phyloP scores from a whole-genome alignment of 495 filamentous ascomycete genomes.

The Bryoglossum gracile region DNA sequence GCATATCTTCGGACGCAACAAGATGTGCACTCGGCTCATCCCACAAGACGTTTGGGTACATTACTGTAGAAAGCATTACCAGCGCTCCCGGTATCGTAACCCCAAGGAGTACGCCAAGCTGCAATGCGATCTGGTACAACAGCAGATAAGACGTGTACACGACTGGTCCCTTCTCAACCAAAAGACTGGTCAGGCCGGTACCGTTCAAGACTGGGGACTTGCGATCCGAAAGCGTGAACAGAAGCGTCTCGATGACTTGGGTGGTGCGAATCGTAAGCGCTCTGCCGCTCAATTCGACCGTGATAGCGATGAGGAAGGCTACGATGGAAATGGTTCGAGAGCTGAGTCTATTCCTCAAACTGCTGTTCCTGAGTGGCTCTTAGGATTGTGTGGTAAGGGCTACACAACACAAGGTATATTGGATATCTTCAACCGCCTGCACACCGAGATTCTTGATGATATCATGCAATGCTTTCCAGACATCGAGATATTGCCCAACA shows the following conservation, averaged over 20 bases:
- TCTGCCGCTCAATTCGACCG: slow-evolving; percentile 18
- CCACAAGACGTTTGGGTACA: slow-evolving; percentile 59
- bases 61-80: slow-evolving; percentile 81
- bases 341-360: slow-evolving; percentile 25
- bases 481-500: slow-evolving; percentile 59
- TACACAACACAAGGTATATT: slow-evolving; percentile 34
- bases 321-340: slow-evolving; percentile 19
- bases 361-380: slow-evolving; percentile 39
- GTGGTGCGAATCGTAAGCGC: slow-evolving; percentile 19
- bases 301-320: slow-evolving; percentile 27
- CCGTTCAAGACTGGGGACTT: slow-evolving; percentile 43
- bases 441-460: slow-evolving; percentile 26
- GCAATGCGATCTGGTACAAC: slow-evolving; percentile 52
- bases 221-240: slow-evolving; percentile 48
- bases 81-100: slow-evolving; percentile 62
- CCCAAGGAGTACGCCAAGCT: slow-evolving; percentile 47
- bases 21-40: slow-evolving; percentile 61
- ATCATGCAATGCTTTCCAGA: slow-evolving; percentile 46
- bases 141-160: slow-evolving; percentile 51
- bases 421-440: slow-evolving; percentile 30
- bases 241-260: slow-evolving; percentile 31
- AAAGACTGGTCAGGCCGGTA: slow-evolving; percentile 30
- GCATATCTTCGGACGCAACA: slow-evolving; percentile 87
- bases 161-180: slow-evolving; percentile 45
- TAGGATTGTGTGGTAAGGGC: slow-evolving; percentile 24